Percentiles rank a stretch among this genome's conserved stretches.
Evolutionary conservation across 2,329 filamentous ascomycete genomes (phyloP).

Genomic region (Fusarium compactum): DNA sequence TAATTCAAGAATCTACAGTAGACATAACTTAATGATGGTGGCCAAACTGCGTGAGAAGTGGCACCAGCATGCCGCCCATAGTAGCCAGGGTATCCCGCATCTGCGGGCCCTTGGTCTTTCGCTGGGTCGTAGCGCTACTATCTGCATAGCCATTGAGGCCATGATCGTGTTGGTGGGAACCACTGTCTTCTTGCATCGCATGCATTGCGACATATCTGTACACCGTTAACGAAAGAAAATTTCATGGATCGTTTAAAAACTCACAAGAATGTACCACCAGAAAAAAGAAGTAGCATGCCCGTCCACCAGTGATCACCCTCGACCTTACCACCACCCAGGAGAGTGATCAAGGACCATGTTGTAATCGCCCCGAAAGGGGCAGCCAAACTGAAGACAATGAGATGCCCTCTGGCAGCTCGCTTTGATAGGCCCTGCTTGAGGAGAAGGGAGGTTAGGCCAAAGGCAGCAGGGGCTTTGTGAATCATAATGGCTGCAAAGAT

Average conservation of each 20-base stretch:
- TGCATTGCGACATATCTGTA: constrained; percentile 96
- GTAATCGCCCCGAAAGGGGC: constrained; percentile 86
- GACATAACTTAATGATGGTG: constrained; percentile 70
- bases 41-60: constrained; percentile 81
- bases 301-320: constrained; percentile 85
- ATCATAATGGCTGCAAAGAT: constrained; percentile 98
- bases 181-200: constrained; percentile 86
- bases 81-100: constrained; percentile 78
- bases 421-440: constrained; percentile 93
- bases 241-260: constrained; percentile 48
- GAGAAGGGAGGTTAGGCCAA: constrained; percentile 90
- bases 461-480: constrained; percentile 95
- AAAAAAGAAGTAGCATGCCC: constrained; percentile 93
- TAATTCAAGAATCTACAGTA: constrained; percentile 3
- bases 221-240: constrained; percentile 29
- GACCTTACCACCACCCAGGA: constrained; percentile 73
- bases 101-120: constrained; percentile 67
- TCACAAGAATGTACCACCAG: constrained; percentile 94
- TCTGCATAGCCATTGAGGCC: constrained; percentile 68
- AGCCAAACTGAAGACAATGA: constrained; percentile 91
- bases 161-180: constrained; percentile 62
- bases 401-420: constrained; percentile 82
- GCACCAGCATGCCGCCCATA: constrained; percentile 81
- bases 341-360: constrained; percentile 83
- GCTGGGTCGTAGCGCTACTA: constrained; percentile 57